Percentiles rank a stretch among this genome's conserved stretches.
These are phyloP conservation scores for Citrus unshiu DNA, from an alignment of 345 rosid genomes.

Conservation along the genomic window DNA sequence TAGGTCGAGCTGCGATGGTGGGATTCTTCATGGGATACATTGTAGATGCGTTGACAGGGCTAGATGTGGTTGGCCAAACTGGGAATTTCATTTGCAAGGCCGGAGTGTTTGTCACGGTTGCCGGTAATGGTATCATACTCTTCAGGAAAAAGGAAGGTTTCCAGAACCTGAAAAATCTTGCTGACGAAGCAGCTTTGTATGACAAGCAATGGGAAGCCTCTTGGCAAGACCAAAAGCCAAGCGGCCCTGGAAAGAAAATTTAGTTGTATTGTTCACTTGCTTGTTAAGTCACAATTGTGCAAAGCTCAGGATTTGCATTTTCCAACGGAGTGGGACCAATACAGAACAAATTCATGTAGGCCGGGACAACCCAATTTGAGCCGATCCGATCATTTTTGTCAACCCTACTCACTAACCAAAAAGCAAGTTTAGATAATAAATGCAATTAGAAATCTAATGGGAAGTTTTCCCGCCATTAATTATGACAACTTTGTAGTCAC, in stretches of 20 bases:
- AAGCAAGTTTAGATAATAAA: too few relatives aligned
- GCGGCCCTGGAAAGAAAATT: neutral
- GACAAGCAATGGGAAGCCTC: conserved; percentile 58
- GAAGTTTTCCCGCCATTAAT: too few relatives aligned
- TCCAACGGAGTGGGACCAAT: too few relatives aligned
- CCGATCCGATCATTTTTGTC: accelerated
- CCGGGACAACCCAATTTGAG: too few relatives aligned
- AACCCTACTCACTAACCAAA: too few relatives aligned
- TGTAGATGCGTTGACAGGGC: conserved; percentile 43
- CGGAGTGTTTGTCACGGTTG: conserved; percentile 34
- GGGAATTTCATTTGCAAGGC: conserved; percentile 45
- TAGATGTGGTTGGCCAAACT: conserved; percentile 37
- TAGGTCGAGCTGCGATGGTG: conserved; percentile 59
- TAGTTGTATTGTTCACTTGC: neutral
- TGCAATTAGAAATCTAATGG: too few relatives aligned
- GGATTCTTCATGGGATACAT: conserved; percentile 44
- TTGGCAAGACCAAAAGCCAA: conserved; percentile 28
- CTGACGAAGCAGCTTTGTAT: conserved; percentile 44
- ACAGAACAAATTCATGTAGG: too few relatives aligned
- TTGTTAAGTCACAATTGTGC: neutral
- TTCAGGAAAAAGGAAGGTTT: conserved; percentile 31
- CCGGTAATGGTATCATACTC: conserved; percentile 12
- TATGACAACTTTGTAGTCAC: too few relatives aligned
- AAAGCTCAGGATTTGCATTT: too few relatives aligned
- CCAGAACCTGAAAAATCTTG: conserved; percentile 27